Evolutionary conservation across 371 early-diverging fungal species (phyloP), one percentile per base, ranked within the genome.

Genomic region (Mortierella sp.): DNA sequence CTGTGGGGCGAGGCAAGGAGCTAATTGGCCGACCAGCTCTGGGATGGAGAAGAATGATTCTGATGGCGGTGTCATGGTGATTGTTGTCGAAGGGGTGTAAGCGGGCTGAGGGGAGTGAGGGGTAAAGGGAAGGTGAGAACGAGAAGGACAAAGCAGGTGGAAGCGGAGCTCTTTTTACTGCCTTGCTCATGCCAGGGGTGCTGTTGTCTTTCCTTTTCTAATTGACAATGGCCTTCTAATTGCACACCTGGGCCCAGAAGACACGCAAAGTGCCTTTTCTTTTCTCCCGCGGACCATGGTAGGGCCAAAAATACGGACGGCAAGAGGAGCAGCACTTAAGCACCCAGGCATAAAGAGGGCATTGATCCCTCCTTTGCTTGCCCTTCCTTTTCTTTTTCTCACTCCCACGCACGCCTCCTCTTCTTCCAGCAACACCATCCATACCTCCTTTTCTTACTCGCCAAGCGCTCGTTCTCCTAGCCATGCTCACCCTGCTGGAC

Each of bases 1-100:
- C 21, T 64, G 64, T 5, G 64, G 21, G 19, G 37, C 8, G 37
- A 64, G 64, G 64, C 37, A 37, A 19, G 40, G 64, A 16, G 64
- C 64, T 9, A 64, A 21, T 6, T 2, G 5, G 21, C 31, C 24
- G 10, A 64, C 19, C 37, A 64, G 37, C 37, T 64, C 64, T 37
- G 64, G 64, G 16, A 64, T 64, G 40, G 64, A 21, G 64, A 64
- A 64, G 37, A 64, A 64, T 64, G 64, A 34, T 19, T 64, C 37
- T 9, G 64, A 37, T 64, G 64, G 16, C 21, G 19, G 64, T 6
- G 64, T 3, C 64, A 64, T 64, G 19, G 40, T 14, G 34, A 21
- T 10, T 31, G 26, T 13, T 46, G 48, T 8, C 13, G 28, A 31
- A 26, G 24, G 19, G 16, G 1, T 19, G 34, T 3, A 3, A 21